Evolutionary conservation across 1,284 basidiomycete species (phyloP), one percentile per base, ranked within the genome.

Genomic region (Cryptococcus sp.): DNA sequence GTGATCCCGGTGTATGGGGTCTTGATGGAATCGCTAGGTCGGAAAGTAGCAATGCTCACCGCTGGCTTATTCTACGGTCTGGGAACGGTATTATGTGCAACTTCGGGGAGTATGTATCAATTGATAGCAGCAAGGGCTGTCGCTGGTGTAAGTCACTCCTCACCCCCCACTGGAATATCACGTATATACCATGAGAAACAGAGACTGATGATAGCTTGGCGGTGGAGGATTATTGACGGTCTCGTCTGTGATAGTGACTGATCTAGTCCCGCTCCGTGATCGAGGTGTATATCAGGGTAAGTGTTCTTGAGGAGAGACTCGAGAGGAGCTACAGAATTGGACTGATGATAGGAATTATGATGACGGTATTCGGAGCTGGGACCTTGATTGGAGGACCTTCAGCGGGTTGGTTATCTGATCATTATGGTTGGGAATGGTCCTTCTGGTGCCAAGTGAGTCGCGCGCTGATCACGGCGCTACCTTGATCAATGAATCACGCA

Each of bases 1-100:
- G 69, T 68, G 18, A 76, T 74, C n/a, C 74, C 74, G 0, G 53
- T 76, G 0, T 76, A 73, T 52, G 74, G 74, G 14, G 70, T 74
- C 9, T 57, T 76, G n/a, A 69, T 74, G 54, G 74, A 74, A 52
- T 62, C 63, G 1, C 52, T 76, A 2, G 74, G 74, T 0, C 51
- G 74, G 10, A 67, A 67, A 22, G 63, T 69, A 36, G 70, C 72
- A 0, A 72, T 73, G 67, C 46, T 66, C 7, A 65, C 64, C 1
- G 74, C 67, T 4, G 69, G 67, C 34, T 23, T 55, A 14, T 60
- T 74, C 42, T 76, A 68, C 46, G 72, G 64, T 0, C 7, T 67
- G 0, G 75, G 75, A 2, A 70, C 68, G 2, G 46, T 70, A 7
- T 50, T 65, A 3, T 76, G 73, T 43, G 72, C 70, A 1, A 37